Evolutionary conservation across 495 filamentous ascomycete genomes (phyloP).

Genomic region (Trichoderma asperelloides): DNA sequence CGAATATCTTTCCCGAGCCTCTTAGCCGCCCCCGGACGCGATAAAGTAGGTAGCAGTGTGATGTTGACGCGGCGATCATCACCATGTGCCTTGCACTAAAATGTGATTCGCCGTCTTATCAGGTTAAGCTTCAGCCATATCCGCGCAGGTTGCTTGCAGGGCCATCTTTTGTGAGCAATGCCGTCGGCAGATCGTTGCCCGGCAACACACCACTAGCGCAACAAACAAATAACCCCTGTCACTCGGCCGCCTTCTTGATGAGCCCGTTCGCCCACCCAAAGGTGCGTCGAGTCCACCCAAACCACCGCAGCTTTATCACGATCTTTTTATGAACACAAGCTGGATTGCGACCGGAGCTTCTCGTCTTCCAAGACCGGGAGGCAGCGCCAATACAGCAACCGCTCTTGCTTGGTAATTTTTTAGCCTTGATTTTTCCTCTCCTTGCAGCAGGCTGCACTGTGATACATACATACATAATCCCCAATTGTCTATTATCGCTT

Average conservation of each 20-base stretch:
- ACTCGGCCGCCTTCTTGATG: background rate
- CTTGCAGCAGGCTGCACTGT: conserved; percentile 1
- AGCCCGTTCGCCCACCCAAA: background rate
- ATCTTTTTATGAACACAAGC: background rate
- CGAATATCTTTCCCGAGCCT: background rate
- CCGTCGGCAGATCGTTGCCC: background rate
- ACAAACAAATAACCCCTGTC: conserved; percentile 1
- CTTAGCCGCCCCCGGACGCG: background rate
- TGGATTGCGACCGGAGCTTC: background rate
- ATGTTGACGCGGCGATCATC: background rate
- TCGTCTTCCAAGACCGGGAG: background rate
- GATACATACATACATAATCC: background rate
- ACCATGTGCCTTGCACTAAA: background rate
- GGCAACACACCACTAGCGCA: background rate
- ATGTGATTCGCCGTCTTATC: background rate
- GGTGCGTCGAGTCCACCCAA: background rate
- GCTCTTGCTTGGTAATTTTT: background rate
- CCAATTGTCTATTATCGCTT: background rate
- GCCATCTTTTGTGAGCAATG: background rate
- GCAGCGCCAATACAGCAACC: background rate
- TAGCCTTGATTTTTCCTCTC: background rate
- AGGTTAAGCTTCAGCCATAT: background rate
- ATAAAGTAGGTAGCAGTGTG: background rate
- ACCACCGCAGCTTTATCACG: background rate
- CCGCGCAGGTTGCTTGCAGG: too few species aligned